Base-by-base conservation (phyloP, 2,329 filamentous ascomycete genomes). In the Lachnellula hyalina region DNA sequence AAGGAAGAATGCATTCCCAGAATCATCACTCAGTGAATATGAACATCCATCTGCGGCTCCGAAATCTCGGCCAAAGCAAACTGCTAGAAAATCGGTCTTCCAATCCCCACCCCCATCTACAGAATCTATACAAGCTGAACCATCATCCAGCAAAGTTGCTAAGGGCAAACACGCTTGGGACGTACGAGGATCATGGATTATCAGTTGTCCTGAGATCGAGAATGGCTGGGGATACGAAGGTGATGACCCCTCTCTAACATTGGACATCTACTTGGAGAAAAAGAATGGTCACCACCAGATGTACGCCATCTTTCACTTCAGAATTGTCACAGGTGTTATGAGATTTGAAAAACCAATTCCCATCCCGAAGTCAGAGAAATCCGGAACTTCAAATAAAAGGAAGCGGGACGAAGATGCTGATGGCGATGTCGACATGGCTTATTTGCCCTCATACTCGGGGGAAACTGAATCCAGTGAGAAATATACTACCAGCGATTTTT, bases 291-390 rank as follows among this genome's bases (percentile, higher is more conserved):
- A 51, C 40, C 50, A 53, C 7, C 60, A 63, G 17, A 40, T 63
- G 21, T 59, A 54, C 46, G 54, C 21, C 5, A 54, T 57, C 5
- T 59, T 63, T n/a, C 7, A 62, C 14, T 61, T 61, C 28, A 47
- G 50, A 56, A 32, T 55, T 36, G 41, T 63, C 5, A 48, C 58
- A 41, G 59, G 56, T 4, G 54, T 60, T 46, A 58, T 62, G 58
- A 56, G 58, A 40, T 61, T 63, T 45, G 55, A 62, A 47, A 57
- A 55, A 28, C 61, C 59, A 21, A 44, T 53, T 34, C 46, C 46
- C 19, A 38, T 54, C 35, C 45, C 49, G 36, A 57, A 55, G 41
- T 11, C 28, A 4, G 52, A 54, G 19, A 50, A 11, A 23, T 17
- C 5, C 3, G 36, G 12, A 11, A 19, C 36, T 19, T 56, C 51